Evolutionary conservation across 257 asterid genomes (phyloP).

Genomic region (Coffea eugenioides): DNA sequence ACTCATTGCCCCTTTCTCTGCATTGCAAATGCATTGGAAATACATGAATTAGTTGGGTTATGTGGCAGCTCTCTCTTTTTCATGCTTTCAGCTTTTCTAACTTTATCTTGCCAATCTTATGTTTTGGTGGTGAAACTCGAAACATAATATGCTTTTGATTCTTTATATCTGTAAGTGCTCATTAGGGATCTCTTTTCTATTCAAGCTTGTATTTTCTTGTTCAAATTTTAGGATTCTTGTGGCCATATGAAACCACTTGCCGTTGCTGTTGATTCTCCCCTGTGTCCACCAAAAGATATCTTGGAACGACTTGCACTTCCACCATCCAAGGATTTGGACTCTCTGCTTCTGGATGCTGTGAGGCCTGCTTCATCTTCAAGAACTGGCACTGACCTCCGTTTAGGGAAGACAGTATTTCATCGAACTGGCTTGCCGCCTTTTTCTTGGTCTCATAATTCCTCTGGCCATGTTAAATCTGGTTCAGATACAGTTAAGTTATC

Average conservation of each 20-base stretch:
- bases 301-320: conserved; percentile 77
- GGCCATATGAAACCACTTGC: conserved; percentile 35
- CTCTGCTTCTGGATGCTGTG: conserved; percentile 66
- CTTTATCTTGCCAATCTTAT: neutral
- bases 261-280: conserved; percentile 30
- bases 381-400: conserved; percentile 56
- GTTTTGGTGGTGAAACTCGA: neutral
- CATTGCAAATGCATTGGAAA: neutral
- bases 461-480: conserved; percentile 63
- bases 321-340: conserved; percentile 74
- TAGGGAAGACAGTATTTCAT: conserved; percentile 49
- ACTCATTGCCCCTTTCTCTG: neutral
- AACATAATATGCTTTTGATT: neutral
- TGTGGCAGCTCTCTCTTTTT: neutral
- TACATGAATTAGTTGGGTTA: neutral
- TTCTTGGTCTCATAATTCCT: conserved; percentile 77
- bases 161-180: neutral
- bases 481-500: conserved; percentile 67
- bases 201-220: neutral
- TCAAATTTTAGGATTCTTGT: conserved; percentile 48
- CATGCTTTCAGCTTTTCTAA: neutral
- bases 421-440: conserved; percentile 88
- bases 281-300: conserved; percentile 52
- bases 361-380: conserved; percentile 53
- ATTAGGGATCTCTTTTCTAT: neutral